Evolutionary conservation across 441 rosid species (phyloP).

Genomic region (Iberis amara): DNA sequence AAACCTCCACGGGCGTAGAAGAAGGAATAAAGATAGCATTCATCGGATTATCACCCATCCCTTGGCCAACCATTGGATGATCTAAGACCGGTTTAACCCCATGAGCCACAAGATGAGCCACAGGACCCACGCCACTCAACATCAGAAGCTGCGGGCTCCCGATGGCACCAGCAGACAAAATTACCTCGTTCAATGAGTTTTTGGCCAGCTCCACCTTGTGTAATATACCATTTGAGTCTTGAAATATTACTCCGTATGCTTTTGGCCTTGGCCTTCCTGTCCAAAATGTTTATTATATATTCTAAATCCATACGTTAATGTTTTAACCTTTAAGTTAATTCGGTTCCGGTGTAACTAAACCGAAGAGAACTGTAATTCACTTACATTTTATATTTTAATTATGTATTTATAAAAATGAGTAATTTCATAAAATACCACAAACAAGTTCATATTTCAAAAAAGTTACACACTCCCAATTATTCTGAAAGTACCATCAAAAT

Average conservation of each 20-base stretch:
- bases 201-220: conserved; percentile 28
- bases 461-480: too few species aligned
- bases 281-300: background rate
- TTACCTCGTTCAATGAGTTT: conserved; percentile 26
- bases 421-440: too few species aligned
- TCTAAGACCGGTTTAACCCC: background rate
- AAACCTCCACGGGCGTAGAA: conserved; percentile 38
- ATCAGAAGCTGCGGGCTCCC: conserved; percentile 36
- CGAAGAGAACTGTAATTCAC: too few species aligned
- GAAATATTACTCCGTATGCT: conserved; percentile 30
- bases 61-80: conserved; percentile 3
- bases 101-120: background rate
- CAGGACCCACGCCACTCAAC: background rate
- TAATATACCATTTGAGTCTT: conserved; percentile 22
- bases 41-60: conserved; percentile 37
- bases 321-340: too few species aligned
- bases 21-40: conserved; percentile 36
- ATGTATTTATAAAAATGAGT: too few species aligned
- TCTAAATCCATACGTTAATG: background rate
- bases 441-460: too few species aligned
- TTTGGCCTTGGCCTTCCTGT: conserved; percentile 31
- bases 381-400: too few species aligned
- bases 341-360: too few species aligned
- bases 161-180: conserved; percentile 35
- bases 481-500: too few species aligned